Percentiles rank a stretch among this genome's conserved stretches.
These are phyloP conservation scores for Pseudoturritis turrita DNA, from an alignment of 345 rosid genomes.

Conservation along the genomic window DNA sequence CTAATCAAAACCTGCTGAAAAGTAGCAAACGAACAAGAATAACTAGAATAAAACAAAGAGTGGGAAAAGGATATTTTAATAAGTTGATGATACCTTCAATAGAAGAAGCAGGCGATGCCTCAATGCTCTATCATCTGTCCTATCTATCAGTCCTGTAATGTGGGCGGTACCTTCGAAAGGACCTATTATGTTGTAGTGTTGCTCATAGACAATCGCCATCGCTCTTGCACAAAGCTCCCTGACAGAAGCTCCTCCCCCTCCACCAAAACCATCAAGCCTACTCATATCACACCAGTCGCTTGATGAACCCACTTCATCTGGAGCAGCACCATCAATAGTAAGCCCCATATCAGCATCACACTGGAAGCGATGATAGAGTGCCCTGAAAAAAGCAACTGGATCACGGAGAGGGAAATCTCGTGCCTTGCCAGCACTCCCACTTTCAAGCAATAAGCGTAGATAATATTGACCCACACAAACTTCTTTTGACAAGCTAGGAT, in stretches of 20 bases:
- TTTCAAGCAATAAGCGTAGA: slow-evolving; percentile 93
- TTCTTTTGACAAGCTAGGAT: slow-evolving; percentile 95
- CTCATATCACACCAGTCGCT: slow-evolving; percentile 99
- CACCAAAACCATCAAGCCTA: slow-evolving; percentile 97
- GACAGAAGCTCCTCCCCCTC: slow-evolving; percentile 95
- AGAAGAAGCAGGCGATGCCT: slow-evolving; percentile 95
- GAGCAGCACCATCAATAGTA: slow-evolving; percentile 88
- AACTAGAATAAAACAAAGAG: not conserved
- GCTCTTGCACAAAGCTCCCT: slow-evolving; percentile 99
- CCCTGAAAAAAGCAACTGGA: slow-evolving; percentile 95
- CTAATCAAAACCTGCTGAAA: slow-evolving; percentile 2
- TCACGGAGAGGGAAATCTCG: slow-evolving; percentile 98
- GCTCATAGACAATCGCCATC: slow-evolving; percentile 97
- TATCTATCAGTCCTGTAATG: slow-evolving; percentile 86
- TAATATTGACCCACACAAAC: slow-evolving; percentile 99
- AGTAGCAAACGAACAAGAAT: not conserved
- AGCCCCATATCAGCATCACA: slow-evolving; percentile 99
- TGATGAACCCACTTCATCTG: slow-evolving; percentile 95
- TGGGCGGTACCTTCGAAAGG: slow-evolving; percentile 98
- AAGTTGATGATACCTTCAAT: slow-evolving; percentile 61
- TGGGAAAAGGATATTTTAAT: not conserved
- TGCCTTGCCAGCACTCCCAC: slow-evolving; percentile 83
- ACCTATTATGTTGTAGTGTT: slow-evolving; percentile 74
- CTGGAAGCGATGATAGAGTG: slow-evolving; percentile 92
- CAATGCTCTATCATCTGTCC: slow-evolving; percentile 95